Conservation (phyloP, 495 filamentous ascomycete species). For the Aspergillus bridgeri region DNA sequence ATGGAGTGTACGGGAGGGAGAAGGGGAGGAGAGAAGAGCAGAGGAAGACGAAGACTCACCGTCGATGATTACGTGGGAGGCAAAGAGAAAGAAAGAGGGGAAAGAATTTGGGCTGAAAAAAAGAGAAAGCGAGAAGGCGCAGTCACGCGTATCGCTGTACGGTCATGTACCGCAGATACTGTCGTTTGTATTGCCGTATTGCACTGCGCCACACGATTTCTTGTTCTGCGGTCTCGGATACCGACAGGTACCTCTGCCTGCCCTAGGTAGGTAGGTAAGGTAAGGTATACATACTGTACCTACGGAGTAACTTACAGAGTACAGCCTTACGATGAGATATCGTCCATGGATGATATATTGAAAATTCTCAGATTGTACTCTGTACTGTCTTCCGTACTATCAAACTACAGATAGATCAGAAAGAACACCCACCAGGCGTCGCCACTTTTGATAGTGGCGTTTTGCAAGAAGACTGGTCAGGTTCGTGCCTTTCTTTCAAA, state of each 20-base stretch:
- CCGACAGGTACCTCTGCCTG: too few relatives aligned
- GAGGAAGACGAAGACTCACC: slow-evolving; percentile 13
- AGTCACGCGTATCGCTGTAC: neutral
- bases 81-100: slow-evolving; percentile 19
- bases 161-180: too few relatives aligned
- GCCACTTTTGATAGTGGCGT: neutral
- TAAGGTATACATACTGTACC: too few relatives aligned
- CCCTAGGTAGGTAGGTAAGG: too few relatives aligned
- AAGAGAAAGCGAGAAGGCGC: slow-evolving; percentile 13
- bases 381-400: too few relatives aligned
- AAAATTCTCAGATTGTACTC: too few relatives aligned
- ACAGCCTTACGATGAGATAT: too few relatives aligned
- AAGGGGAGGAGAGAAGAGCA: slow-evolving; percentile 15
- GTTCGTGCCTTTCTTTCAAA: neutral
- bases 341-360: too few relatives aligned
- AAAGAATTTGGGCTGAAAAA: slow-evolving; percentile 19
- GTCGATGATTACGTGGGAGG: slow-evolving; percentile 8
- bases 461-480: neutral
- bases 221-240: too few relatives aligned
- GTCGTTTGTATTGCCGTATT: too few relatives aligned
- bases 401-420: too few relatives aligned
- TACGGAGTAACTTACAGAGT: too few relatives aligned
- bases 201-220: neutral
- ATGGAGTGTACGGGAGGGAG: slow-evolving; percentile 10
- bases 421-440: neutral